phyloP scores from a whole-genome alignment of 345 rosid species.

The Carallia pectinifolia region DNA sequence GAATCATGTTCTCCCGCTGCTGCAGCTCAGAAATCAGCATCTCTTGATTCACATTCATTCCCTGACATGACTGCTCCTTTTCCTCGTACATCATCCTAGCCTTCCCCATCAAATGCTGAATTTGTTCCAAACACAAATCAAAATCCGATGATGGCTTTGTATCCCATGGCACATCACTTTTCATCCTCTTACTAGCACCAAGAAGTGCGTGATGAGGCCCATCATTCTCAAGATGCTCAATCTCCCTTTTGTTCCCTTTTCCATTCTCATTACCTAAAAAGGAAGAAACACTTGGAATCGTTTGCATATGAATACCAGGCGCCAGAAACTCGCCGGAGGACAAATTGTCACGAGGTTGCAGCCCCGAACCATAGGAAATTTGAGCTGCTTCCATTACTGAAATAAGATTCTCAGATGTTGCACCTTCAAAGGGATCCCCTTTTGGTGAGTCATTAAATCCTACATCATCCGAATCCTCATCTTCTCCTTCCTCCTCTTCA shows the following conservation, averaged over 20 bases:
- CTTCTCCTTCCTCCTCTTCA: slow-evolving; percentile 38
- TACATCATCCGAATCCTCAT: slow-evolving; percentile 36
- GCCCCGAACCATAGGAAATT: slow-evolving; percentile 47
- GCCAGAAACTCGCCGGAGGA: slow-evolving; percentile 57
- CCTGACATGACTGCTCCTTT: slow-evolving; percentile 48
- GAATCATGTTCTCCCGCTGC: slow-evolving; percentile 41
- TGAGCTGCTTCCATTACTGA: slow-evolving; percentile 58
- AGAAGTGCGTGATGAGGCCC: slow-evolving; percentile 44
- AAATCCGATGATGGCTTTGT: slow-evolving; percentile 41
- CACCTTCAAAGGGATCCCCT: slow-evolving; percentile 42
- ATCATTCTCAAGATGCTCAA: slow-evolving; percentile 48
- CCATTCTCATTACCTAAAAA: slow-evolving; percentile 39
- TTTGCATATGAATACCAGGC: slow-evolving; percentile 51
- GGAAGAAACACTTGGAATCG: slow-evolving; percentile 48
- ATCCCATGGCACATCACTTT: slow-evolving; percentile 56
- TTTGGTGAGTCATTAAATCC: slow-evolving; percentile 48
- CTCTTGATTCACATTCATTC: slow-evolving; percentile 51
- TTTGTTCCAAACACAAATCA: slow-evolving; percentile 47
- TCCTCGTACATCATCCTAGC: slow-evolving; percentile 44
- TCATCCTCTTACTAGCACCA: slow-evolving; percentile 63
- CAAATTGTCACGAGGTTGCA: slow-evolving; percentile 44
- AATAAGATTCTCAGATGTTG: slow-evolving; percentile 55
- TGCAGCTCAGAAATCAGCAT: slow-evolving; percentile 49
- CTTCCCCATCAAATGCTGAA: slow-evolving; percentile 44
- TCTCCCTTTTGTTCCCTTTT: slow-evolving; percentile 53